These are phyloP conservation scores for Paspalum vaginatum DNA, from an alignment of 176 grass and related monocot genomes.

Conservation along the genomic window DNA sequence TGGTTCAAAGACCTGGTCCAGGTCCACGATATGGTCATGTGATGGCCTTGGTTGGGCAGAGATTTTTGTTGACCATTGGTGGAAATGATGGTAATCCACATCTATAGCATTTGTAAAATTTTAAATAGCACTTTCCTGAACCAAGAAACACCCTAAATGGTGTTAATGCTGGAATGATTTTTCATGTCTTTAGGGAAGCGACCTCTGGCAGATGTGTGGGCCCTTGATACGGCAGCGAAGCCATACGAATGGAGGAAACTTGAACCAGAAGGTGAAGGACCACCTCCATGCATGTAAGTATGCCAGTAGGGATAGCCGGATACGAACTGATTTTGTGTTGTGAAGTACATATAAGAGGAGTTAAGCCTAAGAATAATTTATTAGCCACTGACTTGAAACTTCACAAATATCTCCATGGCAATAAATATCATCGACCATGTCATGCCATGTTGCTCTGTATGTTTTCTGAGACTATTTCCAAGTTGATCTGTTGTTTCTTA, in stretches of 20 bases:
- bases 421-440: conserved; percentile 24
- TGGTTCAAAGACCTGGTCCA: conserved; percentile 99
- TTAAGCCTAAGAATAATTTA: conserved; percentile 14
- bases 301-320: not conserved
- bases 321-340: not conserved
- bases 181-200: conserved; percentile 73
- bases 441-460: not conserved
- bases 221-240: conserved; percentile 98
- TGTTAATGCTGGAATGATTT: conserved; percentile 18
- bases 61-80: conserved; percentile 98
- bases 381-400: conserved; percentile 12
- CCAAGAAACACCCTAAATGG: conserved; percentile 6
- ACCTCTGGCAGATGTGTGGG: conserved; percentile 97
- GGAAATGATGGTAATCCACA: conserved; percentile 93
- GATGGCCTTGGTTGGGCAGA: conserved; percentile 99
- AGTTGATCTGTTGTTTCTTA: conserved; percentile 38
- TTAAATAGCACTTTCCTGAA: conserved; percentile 8
- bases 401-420: conserved; percentile 18
- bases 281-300: conserved; percentile 99
- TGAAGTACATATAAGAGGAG: conserved; percentile 16
- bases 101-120: conserved; percentile 33
- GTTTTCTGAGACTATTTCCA: conserved; percentile 38
- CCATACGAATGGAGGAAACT: conserved; percentile 99
- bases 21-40: conserved; percentile 98
- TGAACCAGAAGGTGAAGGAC: conserved; percentile 99